Evolutionary conservation across 164 flowering plant genomes (phyloP).

Genomic region (Stephania yunnanensis): DNA sequence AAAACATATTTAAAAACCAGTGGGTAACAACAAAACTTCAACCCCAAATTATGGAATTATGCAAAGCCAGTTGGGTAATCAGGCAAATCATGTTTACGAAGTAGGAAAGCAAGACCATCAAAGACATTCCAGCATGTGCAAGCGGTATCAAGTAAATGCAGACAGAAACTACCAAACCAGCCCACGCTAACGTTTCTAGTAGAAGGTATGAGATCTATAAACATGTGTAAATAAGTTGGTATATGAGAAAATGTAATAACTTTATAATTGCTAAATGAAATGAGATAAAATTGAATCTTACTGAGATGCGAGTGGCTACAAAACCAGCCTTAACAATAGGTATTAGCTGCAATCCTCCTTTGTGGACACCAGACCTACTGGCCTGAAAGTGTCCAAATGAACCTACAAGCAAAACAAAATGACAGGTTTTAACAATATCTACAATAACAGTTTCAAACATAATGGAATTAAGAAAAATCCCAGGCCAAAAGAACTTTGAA

Average conservation of each 20-base stretch:
- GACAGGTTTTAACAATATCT: not conserved
- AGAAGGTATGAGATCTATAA: no score
- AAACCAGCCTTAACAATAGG: conserved; percentile 94
- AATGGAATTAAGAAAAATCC: not conserved
- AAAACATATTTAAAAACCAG: no score
- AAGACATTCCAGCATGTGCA: no score
- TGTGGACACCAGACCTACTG: conserved; percentile 93
- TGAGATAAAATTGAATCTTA: conserved; percentile 31
- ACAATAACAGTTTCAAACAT: not conserved
- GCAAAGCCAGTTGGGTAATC: no score
- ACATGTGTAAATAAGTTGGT: not conserved
- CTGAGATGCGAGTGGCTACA: conserved; percentile 99
- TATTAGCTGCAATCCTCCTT: conserved; percentile 56
- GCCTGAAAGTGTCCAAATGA: conserved; percentile 99
- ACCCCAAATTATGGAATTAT: no score
- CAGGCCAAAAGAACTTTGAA: not conserved
- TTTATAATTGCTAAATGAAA: not conserved
- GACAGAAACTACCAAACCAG: no score
- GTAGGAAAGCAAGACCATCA: no score
- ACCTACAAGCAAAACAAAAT: conserved; percentile 40
- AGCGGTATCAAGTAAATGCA: no score
- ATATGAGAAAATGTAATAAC: not conserved
- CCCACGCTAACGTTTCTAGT: no score
- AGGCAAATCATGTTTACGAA: no score
- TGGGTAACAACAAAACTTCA: no score